Percentiles rank a stretch among this genome's conserved stretches.
Evolutionary conservation across 1,284 basidiomycete genomes (phyloP).

Genomic region (Butyriboletus appendiculatus): DNA sequence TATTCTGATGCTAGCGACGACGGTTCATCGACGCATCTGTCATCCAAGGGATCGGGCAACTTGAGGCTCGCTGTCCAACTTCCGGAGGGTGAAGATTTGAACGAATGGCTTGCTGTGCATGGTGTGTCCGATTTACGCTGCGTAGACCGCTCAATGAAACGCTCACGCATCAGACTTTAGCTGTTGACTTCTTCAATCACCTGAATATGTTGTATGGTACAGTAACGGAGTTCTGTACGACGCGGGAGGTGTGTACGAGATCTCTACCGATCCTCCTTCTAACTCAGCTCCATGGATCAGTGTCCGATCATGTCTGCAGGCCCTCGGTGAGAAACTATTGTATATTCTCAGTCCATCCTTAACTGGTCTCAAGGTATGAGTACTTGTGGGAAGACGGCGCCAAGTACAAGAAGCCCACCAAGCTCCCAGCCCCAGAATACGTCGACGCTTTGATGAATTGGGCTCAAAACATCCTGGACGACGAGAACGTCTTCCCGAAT

Average conservation of each 20-base stretch:
- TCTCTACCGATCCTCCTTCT: slow-evolving; percentile 11
- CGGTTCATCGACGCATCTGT: slow-evolving; percentile 5
- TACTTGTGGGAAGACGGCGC: slow-evolving; percentile 98
- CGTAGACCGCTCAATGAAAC: neutral
- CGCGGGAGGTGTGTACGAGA: slow-evolving; percentile 70
- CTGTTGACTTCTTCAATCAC: slow-evolving; percentile 96
- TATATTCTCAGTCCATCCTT: slow-evolving; percentile 8
- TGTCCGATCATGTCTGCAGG: slow-evolving; percentile 99
- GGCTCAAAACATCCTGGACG: slow-evolving; percentile 93
- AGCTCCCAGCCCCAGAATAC: slow-evolving; percentile 93
- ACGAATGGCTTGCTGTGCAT: slow-evolving; percentile 97
- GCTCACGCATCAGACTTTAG: slow-evolving; percentile 42
- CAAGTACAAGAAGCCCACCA: slow-evolving; percentile 91
- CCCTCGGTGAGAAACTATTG: slow-evolving; percentile 66
- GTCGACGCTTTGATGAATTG: slow-evolving; percentile 99
- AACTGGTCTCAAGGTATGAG: slow-evolving; percentile 64
- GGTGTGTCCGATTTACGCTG: slow-evolving; percentile 52
- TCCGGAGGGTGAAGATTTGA: slow-evolving; percentile 92
- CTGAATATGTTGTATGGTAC: slow-evolving; percentile 97
- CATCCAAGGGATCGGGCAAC: slow-evolving; percentile 86
- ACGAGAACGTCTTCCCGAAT: slow-evolving; percentile 92
- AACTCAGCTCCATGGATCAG: slow-evolving; percentile 40
- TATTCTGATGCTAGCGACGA: slow-evolving; percentile 8
- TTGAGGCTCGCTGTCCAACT: slow-evolving; percentile 86
- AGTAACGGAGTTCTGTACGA: slow-evolving; percentile 95